These are phyloP conservation scores for Cymbopogon flexuosus DNA, from an alignment of 202 grass and related monocot species.

Conservation along the genomic window DNA sequence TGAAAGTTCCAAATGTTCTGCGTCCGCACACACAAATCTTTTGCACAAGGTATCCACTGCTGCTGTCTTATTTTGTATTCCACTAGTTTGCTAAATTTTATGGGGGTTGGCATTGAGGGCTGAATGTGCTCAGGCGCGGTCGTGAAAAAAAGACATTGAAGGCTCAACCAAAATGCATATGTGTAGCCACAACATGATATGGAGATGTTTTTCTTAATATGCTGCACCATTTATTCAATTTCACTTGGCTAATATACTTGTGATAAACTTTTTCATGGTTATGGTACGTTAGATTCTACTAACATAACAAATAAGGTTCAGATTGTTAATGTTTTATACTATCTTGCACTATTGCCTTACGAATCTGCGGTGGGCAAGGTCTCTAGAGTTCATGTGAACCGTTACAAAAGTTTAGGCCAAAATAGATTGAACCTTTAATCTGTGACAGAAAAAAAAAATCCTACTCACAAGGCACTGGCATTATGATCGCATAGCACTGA, in stretches of 20 bases:
- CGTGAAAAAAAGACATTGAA: neutral
- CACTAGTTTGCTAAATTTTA: slow-evolving; percentile 20
- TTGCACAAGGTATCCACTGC: slow-evolving; percentile 68
- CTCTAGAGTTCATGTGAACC: neutral
- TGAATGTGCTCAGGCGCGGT: neutral
- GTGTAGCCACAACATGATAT: neutral
- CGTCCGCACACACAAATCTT: slow-evolving; percentile 93
- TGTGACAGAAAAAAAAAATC: neutral
- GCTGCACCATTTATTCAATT: neutral
- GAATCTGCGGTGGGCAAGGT: neutral
- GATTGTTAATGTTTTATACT: neutral
- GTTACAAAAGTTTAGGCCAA: slow-evolving; percentile 24
- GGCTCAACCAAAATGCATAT: slow-evolving; percentile 6
- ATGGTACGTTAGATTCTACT: slow-evolving; percentile 1
- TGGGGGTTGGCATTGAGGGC: neutral
- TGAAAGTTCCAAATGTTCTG: slow-evolving; percentile 77
- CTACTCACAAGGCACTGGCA: neutral
- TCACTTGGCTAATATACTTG: neutral
- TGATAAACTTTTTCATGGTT: neutral
- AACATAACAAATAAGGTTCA: slow-evolving; percentile 7
- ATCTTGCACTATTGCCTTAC: slow-evolving; percentile 3
- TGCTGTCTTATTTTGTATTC: neutral
- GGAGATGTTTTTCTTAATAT: neutral
- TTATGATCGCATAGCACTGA: neutral
- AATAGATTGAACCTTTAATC: neutral